Percentiles rank a stretch among this genome's conserved stretches.
These are phyloP conservation scores for Anisodus tanguticus DNA, from an alignment of 257 asterid species.

Conservation along the genomic window DNA sequence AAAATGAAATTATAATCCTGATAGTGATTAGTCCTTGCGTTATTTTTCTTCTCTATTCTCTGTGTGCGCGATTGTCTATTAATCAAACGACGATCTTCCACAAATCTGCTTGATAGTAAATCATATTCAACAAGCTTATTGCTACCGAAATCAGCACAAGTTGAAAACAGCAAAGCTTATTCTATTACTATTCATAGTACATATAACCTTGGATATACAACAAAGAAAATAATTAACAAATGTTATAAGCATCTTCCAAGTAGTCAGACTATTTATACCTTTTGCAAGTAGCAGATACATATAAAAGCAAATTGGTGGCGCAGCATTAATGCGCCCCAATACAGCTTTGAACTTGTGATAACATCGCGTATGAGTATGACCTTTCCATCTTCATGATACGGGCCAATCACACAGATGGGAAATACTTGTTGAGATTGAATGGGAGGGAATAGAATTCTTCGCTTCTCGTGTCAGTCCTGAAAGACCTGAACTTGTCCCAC, in stretches of 20 bases:
- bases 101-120: background rate
- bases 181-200: conserved; percentile 7
- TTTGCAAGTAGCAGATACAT: background rate
- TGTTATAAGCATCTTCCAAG: conserved; percentile 11
- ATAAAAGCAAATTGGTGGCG: background rate
- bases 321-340: background rate
- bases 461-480: conserved; percentile 73
- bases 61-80: background rate
- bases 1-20: background rate
- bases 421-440: conserved; percentile 85
- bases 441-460: conserved; percentile 96
- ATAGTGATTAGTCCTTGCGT: background rate
- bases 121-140: background rate
- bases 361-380: background rate
- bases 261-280: background rate
- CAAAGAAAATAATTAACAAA: conserved; percentile 6
- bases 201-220: conserved; percentile 27
- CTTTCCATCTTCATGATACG: conserved; percentile 27
- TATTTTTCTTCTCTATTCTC: background rate
- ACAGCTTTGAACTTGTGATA: conserved; percentile 28
- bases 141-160: conserved; percentile 11
- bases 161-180: background rate
- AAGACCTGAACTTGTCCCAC: conserved; percentile 93
- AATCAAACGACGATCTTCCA: background rate
- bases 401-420: conserved; percentile 74